Percentiles rank a stretch among this genome's conserved stretches.
These are phyloP conservation scores for Scenedesmus sp. DNA, from an alignment of 163 green algal genomes.

Conservation along the genomic window DNA sequence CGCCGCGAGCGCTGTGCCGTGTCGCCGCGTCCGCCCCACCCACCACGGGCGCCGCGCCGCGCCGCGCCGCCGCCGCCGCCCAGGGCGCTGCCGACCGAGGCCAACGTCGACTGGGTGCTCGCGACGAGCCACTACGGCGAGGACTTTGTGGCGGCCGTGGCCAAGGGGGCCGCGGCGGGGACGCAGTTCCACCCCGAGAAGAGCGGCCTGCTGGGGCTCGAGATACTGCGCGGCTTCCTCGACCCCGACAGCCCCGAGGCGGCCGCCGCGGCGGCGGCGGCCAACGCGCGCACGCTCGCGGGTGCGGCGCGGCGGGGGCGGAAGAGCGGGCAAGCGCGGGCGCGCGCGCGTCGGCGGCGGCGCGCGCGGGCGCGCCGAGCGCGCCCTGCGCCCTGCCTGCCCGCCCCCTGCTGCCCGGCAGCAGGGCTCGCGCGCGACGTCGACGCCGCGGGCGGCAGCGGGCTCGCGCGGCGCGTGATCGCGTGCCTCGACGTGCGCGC, in stretches of 20 bases:
- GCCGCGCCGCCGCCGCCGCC: background rate
- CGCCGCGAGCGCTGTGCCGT: too few species aligned
- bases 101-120: constrained; percentile 94
- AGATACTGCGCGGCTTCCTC: constrained; percentile 86
- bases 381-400: background rate
- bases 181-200: constrained; percentile 99
- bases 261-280: constrained; percentile 13
- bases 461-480: constrained; percentile 93
- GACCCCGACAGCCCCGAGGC: constrained; percentile 52
- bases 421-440: too few species aligned
- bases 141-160: constrained; percentile 87
- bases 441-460: constrained; percentile 34
- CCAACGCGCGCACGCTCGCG: background rate
- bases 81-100: constrained; percentile 62
- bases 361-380: background rate
- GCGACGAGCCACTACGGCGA: constrained; percentile 90
- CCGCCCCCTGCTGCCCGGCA: too few species aligned
- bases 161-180: constrained; percentile 77
- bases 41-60: too few species aligned
- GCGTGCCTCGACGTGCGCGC: constrained; percentile 96
- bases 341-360: too few species aligned
- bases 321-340: too few species aligned
- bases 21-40: too few species aligned
- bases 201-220: constrained; percentile 82
- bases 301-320: background rate